Evolutionary conservation across 805 yeast genomes (phyloP).

Genomic region (Nakazawaea ishiwadae): DNA sequence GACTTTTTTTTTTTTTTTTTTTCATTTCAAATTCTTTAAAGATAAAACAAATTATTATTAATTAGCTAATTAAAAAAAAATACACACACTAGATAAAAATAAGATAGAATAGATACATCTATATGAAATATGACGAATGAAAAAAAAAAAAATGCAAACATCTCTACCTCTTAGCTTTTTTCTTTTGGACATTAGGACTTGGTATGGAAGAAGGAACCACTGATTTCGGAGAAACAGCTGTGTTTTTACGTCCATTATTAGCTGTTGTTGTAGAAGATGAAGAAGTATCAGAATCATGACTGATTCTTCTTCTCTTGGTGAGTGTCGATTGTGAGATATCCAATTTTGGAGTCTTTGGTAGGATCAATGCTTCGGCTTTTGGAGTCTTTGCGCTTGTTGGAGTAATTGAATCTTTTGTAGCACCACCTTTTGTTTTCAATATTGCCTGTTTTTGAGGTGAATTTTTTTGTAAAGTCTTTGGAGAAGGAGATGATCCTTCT

Average conservation of each 20-base stretch:
- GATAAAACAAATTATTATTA: no score
- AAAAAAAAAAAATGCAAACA: no score
- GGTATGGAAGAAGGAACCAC: not conserved
- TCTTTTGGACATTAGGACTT: slow-evolving; percentile 6
- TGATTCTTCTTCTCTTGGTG: slow-evolving; percentile 27
- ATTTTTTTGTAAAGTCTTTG: not conserved
- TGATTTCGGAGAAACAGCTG: slow-evolving; percentile 12
- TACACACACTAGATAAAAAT: no score
- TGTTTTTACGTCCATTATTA: slow-evolving; percentile 3
- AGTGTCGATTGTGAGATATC: slow-evolving; percentile 30
- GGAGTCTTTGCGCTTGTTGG: slow-evolving; percentile 6
- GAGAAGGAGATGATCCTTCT: slow-evolving; percentile 3
- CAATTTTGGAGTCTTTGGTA: slow-evolving; percentile 18
- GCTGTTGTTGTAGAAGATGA: not conserved
- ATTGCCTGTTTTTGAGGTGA: not conserved
- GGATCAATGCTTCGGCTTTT: slow-evolving; percentile 14
- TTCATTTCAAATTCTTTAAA: not conserved
- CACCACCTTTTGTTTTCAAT: not conserved
- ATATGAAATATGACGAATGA: not conserved
- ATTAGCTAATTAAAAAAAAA: no score
- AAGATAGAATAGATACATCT: no score
- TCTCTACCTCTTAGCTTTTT: slow-evolving; percentile 3
- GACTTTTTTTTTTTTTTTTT: not conserved
- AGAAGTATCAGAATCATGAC: slow-evolving; percentile 8
- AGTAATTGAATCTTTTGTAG: not conserved